A percentile compares a stretch with the other conserved stretches of the same genome.
Evolutionary conservation across 495 filamentous ascomycete species (phyloP).

Genomic region (Daldinia childiae): DNA sequence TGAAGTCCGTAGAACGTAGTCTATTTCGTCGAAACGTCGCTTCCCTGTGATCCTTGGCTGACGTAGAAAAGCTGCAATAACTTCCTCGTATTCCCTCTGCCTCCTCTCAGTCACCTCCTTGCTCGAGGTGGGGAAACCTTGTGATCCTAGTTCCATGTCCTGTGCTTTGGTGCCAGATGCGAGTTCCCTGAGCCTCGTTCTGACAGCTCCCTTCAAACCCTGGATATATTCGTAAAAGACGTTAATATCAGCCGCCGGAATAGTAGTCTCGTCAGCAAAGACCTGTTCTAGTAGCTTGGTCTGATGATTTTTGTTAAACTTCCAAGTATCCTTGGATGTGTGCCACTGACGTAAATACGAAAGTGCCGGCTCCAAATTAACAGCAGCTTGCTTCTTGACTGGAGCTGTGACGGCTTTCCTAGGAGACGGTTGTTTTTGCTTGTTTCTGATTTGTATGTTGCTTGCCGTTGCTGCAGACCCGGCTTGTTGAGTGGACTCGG

Average conservation of each 20-base stretch:
- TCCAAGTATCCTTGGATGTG: constrained; percentile 74
- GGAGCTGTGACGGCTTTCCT: constrained; percentile 44
- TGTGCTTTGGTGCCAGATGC: constrained; percentile 65
- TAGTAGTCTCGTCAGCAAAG: constrained; percentile 68
- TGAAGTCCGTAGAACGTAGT: constrained; percentile 56
- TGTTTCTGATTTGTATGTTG: constrained; percentile 42
- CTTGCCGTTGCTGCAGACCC: constrained; percentile 40
- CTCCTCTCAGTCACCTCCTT: constrained; percentile 56
- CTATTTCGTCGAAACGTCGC: constrained; percentile 56
- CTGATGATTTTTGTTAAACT: constrained; percentile 93
- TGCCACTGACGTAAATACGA: constrained; percentile 77
- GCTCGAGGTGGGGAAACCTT: constrained; percentile 50
- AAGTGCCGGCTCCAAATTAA: constrained; percentile 67
- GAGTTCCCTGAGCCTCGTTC: constrained; percentile 69
- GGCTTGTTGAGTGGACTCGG: constrained; percentile 69
- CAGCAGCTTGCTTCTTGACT: constrained; percentile 51
- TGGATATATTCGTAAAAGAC: constrained; percentile 75
- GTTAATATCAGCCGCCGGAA: constrained; percentile 71
- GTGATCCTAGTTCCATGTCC: constrained; percentile 57
- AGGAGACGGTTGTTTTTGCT: constrained; percentile 43
- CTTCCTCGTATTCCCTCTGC: constrained; percentile 64
- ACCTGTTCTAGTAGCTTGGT: constrained; percentile 82
- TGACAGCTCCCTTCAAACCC: constrained; percentile 72
- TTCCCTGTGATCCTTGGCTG: constrained; percentile 45
- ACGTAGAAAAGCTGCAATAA: constrained; percentile 57